A percentile compares a stretch with the other conserved stretches of the same genome.
Evolutionary conservation across 805 yeast species (phyloP).

Genomic region (Saturnispora saitoi): DNA sequence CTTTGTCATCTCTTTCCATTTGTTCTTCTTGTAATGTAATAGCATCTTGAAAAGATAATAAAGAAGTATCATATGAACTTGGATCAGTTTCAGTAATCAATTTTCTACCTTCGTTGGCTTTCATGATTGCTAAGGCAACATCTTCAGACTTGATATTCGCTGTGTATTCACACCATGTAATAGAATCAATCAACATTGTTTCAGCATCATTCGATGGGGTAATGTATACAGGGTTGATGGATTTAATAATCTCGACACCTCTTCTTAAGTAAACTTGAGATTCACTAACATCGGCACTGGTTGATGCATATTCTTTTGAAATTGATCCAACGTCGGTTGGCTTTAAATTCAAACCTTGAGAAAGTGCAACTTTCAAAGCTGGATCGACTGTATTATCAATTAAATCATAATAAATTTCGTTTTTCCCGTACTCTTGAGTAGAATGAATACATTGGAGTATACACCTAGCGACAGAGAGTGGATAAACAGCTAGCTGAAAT

Average conservation of each 20-base stretch:
- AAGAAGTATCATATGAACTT: constrained; percentile 45
- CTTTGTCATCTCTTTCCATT: constrained; percentile 39
- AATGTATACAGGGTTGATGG: constrained; percentile 31
- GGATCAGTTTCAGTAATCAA: constrained; percentile 30
- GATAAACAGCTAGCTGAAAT: constrained; percentile 45
- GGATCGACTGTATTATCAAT: constrained; percentile 58
- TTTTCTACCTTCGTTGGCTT: constrained; percentile 29
- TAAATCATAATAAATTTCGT: constrained; percentile 44
- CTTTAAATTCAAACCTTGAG: constrained; percentile 25
- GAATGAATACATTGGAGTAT: constrained; percentile 46
- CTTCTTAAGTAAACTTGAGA: constrained; percentile 30
- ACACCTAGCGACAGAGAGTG: constrained; percentile 54
- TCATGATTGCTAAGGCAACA: constrained; percentile 50
- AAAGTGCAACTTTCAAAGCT: constrained; percentile 35
- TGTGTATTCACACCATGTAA: constrained; percentile 44
- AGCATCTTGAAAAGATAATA: constrained; percentile 63
- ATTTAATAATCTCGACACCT: constrained; percentile 30
- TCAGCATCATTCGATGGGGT: constrained; percentile 19
- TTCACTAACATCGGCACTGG: constrained; percentile 10
- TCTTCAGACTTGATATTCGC: constrained; percentile 67
- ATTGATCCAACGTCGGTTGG: constrained; percentile 42
- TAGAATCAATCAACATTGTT: constrained; percentile 22
- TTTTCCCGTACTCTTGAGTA: constrained; percentile 19
- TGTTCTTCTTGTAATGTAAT: constrained; percentile 50
- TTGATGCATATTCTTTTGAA: constrained; percentile 33